These are phyloP conservation scores for Nicotiana otophora DNA, from an alignment of 257 asterid species.

Conservation along the genomic window DNA sequence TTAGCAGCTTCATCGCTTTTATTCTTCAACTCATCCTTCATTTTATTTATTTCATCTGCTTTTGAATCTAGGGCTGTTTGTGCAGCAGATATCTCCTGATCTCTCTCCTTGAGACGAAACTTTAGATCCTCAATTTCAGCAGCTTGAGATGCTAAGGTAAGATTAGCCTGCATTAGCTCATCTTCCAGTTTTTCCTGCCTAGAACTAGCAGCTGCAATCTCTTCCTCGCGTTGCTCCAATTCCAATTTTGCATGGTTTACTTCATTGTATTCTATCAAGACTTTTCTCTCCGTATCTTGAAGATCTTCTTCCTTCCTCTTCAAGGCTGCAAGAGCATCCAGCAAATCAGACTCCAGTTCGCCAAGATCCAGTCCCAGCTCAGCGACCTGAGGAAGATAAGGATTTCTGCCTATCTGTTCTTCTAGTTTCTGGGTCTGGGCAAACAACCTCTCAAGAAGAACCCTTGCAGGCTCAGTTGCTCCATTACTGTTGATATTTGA, in stretches of 20 bases:
- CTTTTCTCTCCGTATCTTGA: conserved; percentile 62
- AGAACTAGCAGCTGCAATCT: conserved; percentile 38
- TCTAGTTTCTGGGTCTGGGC: conserved; percentile 79
- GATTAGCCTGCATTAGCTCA: conserved; percentile 54
- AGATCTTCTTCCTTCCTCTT: conserved; percentile 78
- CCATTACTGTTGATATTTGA: conserved; percentile 56
- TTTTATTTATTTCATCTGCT: conserved; percentile 51
- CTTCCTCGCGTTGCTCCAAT: conserved; percentile 49
- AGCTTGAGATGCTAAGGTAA: conserved; percentile 58
- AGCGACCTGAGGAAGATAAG: conserved; percentile 39
- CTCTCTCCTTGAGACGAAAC: conserved; percentile 48
- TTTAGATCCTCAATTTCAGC: conserved; percentile 55
- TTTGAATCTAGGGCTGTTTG: conserved; percentile 40
- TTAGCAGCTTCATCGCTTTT: conserved; percentile 56
- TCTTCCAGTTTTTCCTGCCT: conserved; percentile 64
- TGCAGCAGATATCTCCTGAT: conserved; percentile 45
- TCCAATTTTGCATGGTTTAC: conserved; percentile 48
- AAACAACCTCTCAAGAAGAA: conserved; percentile 73
- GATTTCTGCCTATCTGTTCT: conserved; percentile 63
- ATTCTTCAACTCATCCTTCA: conserved; percentile 43
- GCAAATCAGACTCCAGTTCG: conserved; percentile 60
- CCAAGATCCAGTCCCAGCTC: conserved; percentile 52
- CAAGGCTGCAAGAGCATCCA: conserved; percentile 55
- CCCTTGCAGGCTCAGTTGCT: conserved; percentile 58
- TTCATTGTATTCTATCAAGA: conserved; percentile 42